These are phyloP conservation scores for Seminavis robusta DNA, from an alignment of 108 stramenopile species.

Conservation along the genomic window DNA sequence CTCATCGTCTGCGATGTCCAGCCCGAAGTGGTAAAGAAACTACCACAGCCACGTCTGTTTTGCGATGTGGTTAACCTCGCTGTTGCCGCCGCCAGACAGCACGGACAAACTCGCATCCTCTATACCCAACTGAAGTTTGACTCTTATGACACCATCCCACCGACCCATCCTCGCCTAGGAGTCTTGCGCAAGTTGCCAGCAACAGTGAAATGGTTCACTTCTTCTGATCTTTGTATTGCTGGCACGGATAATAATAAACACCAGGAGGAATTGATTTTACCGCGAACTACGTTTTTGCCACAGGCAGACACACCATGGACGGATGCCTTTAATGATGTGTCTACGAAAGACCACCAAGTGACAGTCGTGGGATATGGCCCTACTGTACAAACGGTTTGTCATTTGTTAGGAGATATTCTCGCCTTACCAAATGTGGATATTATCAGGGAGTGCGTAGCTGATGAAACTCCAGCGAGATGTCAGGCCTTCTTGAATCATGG, in stretches of 20 bases:
- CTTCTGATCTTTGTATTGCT: slow-evolving; percentile 6
- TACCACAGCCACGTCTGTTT: slow-evolving; percentile 3
- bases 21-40: slow-evolving; percentile 21
- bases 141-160: slow-evolving; percentile 20
- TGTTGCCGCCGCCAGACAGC: slow-evolving; percentile 21
- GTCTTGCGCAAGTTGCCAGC: slow-evolving; percentile 23
- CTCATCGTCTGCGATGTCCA: slow-evolving; percentile 31
- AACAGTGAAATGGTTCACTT: slow-evolving; percentile 15
- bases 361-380: slow-evolving; percentile 22
- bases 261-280: slow-evolving; percentile 12
- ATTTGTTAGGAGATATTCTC: slow-evolving; percentile 25
- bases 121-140: slow-evolving; percentile 21
- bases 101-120: slow-evolving; percentile 12
- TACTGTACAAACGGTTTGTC: slow-evolving; percentile 29
- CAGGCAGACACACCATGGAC: slow-evolving; percentile 5
- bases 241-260: no score
- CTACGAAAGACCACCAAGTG: slow-evolving; percentile 2
- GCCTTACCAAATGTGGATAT: slow-evolving; percentile 21
- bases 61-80: slow-evolving; percentile 17
- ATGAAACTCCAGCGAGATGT: slow-evolving; percentile 25
- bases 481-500: slow-evolving; percentile 31
- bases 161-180: slow-evolving; percentile 30
- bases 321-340: slow-evolving; percentile 1
- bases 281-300: slow-evolving; percentile 17
- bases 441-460: slow-evolving; percentile 26